Evolutionary conservation across 2,329 filamentous ascomycete genomes (phyloP), one percentile per base, ranked within the genome.

Genomic region (Pseudocercospora pini-densiflorae): DNA sequence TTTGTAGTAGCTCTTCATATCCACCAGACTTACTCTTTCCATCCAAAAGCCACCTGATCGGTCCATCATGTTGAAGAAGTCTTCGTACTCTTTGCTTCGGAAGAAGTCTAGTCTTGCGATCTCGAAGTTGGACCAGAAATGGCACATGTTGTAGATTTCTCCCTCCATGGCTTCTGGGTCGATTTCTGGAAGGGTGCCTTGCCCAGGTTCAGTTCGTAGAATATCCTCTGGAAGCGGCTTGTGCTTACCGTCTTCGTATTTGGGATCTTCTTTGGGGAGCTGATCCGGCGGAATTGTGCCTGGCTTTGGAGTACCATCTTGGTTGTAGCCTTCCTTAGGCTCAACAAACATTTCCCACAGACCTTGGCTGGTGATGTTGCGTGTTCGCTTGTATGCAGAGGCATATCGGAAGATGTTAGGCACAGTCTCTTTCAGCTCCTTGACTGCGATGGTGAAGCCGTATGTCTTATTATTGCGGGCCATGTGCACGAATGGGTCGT

Each of bases 111-210:
- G 87, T 66, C 90, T 89, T 14, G 95, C 95, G 81, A 99, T 99
- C 81, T 99, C 95, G 73, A 99, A 99, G 80, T 99, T 99, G 79
- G 93, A 97, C 95, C 95, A 99, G 84, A 97, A 99, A 84, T 99
- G 95, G 79, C 95, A 99, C 95, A 99, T 99, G 83, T 99, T 99
- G 85, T 99, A 99, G 74, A 90, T 92, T 79, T 99, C 95, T 70
- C 93, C 93, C 78, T 98, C 94, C 95, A 99, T 99, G 49, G 90
- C 88, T 76, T 98, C 94, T 0, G 91, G 89, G 76, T 98, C 93
- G 64, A 97, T 91, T 49, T 95, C 89, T 31, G 90, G 89, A n/a
- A 93, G 81, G 36, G 86, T 86, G 69, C 89, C 89, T 62, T 86
- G 86, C 43, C 88, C 89, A 24, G 92, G 89, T 68, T 97, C 91